Evolutionary conservation across 2,329 filamentous ascomycete genomes (phyloP).

Genomic region (Stromatinia cepivora): DNA sequence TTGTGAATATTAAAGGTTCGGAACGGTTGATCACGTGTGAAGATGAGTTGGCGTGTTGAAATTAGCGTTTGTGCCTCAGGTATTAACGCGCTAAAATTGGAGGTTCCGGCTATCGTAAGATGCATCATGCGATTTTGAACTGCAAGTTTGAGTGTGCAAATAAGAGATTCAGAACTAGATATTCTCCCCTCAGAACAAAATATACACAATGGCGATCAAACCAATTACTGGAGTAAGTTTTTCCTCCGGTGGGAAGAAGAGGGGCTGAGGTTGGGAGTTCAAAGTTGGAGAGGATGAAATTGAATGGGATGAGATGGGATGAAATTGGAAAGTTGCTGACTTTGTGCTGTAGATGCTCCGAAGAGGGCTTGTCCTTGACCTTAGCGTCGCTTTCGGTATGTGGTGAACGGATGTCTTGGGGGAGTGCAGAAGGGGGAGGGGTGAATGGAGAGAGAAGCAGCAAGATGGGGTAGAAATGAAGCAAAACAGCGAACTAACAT

Average conservation of each 20-base stretch:
- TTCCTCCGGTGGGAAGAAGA: background rate
- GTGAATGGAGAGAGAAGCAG: background rate
- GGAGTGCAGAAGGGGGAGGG: background rate
- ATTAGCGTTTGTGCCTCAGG: slow-evolving; percentile 15
- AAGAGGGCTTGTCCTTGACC: slow-evolving; percentile 57
- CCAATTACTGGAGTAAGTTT: slow-evolving; percentile 44
- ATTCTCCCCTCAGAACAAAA: slow-evolving; percentile 32
- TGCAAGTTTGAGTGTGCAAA: slow-evolving; percentile 25
- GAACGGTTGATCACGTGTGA: slow-evolving; percentile 8
- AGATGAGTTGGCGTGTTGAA: background rate
- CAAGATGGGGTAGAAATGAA: slow-evolving; percentile 16
- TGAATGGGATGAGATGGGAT: slow-evolving; percentile 19
- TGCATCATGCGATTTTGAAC: slow-evolving; percentile 33
- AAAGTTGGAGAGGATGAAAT: background rate
- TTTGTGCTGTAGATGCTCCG: slow-evolving; percentile 54
- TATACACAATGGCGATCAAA: slow-evolving; percentile 41
- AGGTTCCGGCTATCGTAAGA: slow-evolving; percentile 14
- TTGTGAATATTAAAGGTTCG: slow-evolving; percentile 13
- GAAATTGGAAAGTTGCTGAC: slow-evolving; percentile 36
- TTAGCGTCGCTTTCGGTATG: slow-evolving; percentile 57
- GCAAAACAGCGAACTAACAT: slow-evolving; percentile 19
- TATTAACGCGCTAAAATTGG: slow-evolving; percentile 2
- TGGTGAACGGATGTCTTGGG: slow-evolving; percentile 16
- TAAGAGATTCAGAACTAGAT: slow-evolving; percentile 37
- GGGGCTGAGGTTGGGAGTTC: too few species aligned